Evolutionary conservation across 1,139 yeast genomes (phyloP).

Genomic region (Sugiyamaella novakii): DNA sequence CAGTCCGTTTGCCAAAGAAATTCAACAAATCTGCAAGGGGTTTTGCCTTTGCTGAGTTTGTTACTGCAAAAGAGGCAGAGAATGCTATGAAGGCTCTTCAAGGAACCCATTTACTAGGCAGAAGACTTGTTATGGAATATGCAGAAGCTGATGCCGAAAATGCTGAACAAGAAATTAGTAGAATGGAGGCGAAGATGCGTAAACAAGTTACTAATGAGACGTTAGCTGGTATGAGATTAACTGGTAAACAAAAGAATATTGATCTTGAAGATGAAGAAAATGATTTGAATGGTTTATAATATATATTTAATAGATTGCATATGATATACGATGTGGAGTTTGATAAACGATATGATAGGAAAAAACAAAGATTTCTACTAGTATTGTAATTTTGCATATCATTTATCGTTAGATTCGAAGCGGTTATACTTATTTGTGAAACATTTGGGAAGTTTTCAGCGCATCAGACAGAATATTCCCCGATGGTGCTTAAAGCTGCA

Average conservation of each 20-base stretch:
- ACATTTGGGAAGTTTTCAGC: too few species aligned
- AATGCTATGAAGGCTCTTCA: conserved; percentile 91
- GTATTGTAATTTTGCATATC: too few species aligned
- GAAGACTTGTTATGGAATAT: conserved; percentile 92
- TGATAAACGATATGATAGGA: too few species aligned
- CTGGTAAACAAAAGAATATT: conserved; percentile 74
- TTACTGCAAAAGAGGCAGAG: conserved; percentile 88
- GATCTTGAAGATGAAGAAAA: conserved; percentile 58
- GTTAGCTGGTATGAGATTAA: conserved; percentile 65
- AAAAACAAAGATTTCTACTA: too few species aligned
- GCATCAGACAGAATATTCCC: too few species aligned
- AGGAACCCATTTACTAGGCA: conserved; percentile 95
- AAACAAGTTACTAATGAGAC: conserved; percentile 77
- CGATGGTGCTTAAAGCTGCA: too few species aligned
- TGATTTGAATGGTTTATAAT: conserved; percentile 5
- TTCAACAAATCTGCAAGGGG: conserved; percentile 96
- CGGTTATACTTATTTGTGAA: too few species aligned
- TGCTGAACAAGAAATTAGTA: conserved; percentile 87
- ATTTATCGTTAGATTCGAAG: too few species aligned
- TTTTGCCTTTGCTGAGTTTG: conserved; percentile 94
- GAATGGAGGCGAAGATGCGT: conserved; percentile 83
- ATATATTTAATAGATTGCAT: conserved; percentile 6
- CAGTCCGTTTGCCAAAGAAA: conserved; percentile 95
- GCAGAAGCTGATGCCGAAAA: conserved; percentile 81
- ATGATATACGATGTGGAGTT: too few species aligned